Evolutionary conservation across 2,329 filamentous ascomycete genomes (phyloP), one percentile per base, ranked within the genome.

Genomic region (Alternaria brassicicola): DNA sequence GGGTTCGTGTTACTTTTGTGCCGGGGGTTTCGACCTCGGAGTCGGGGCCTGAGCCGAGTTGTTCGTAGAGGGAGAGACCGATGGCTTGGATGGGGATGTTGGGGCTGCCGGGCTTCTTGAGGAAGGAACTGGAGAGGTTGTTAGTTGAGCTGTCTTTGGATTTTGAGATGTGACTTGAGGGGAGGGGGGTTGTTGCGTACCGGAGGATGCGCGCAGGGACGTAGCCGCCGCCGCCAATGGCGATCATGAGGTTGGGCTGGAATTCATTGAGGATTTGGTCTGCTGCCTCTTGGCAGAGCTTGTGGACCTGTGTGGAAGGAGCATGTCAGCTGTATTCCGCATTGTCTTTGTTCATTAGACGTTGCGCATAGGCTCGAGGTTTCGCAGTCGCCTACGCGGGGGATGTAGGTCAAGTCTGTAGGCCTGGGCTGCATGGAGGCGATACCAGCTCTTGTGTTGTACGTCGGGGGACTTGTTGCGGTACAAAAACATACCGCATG

Each of bases 81-180:
- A 99, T 99, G 65, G 95, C 95, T 85, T 99, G 95, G 80, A 99
- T 99, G 68, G 95, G 94, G 74, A 99, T 99, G 83, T 99, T 99
- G 80, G 93, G 88, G 62, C 84, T 86, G 69, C 90, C 92, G 59
- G 91, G 85, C 76, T 88, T 87, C 85, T 96, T 97, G 78, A 99
- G 90, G 85, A 99, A 99, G 19, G 95, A 98, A 81, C 69, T 72
- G 53, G 4, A 25, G 30, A 10, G 30, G 28, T 19, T 35, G n/a
- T 61, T 49, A 47, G 50, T 25, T 3, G 17, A 3, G 23, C 23
- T 15, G 6, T 21, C 5, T 43, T 36, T 50, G 17, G 25, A n/a
- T n/a, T n/a, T n/a, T n/a, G n/a, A n/a, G n/a, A n/a, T n/a, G n/a
- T n/a, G n/a, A n/a, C n/a, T n/a, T n/a, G n/a, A n/a, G n/a, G n/a